Base-by-base conservation (phyloP, 75 land plant species). In the Isoetes taiwanensis region DNA sequence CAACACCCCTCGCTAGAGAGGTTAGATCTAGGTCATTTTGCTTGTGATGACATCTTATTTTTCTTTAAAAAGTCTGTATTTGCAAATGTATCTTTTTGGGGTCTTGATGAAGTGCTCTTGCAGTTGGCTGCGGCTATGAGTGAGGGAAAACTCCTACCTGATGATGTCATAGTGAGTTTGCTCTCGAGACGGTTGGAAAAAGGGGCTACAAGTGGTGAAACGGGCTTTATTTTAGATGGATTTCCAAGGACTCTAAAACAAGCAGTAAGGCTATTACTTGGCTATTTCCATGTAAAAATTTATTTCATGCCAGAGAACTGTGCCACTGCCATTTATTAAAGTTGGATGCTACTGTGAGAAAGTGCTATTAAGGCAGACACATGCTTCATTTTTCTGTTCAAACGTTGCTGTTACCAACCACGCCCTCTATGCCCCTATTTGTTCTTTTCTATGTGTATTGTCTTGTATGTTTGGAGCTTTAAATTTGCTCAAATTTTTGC, bases 171-270 rank as follows among this genome's bases (percentile, higher is more conserved):
- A 1, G 75, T 85, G 30, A 63, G 61, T 6, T 63, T 88, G 41
- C 43, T 88, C 58, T 70, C 85, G 8, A 85, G 75, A 60, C 75
- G 90, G 41, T 70, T 85, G 30, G 90, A 88, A 41, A 74, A 71
- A 34, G 80, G 83, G 12, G 78, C 66, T 42, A 32, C 42, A 11
- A 59, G 64, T 12, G 90, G 90, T 9, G 90, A 88, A 66, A 65
- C 74, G 10, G 93, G 95, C 20, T 88, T 88, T 59, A 81, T 88
- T 63, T 50, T 88, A 26, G 95, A 88, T 65, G 95, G 95, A 4
- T 78, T 88, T 43, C 95, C 95, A 11, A 66, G 90, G 14, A 85
- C 89, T 10, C 56, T 73, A 5, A 61, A 64, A 23, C 95, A 88
- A 75, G 95, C 90, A 52, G 95, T 88, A 71, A 64, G 81, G 14